Evolutionary conservation across 371 early-diverging fungal genomes (phyloP).

Genomic region (Apophysomyces sp.): DNA sequence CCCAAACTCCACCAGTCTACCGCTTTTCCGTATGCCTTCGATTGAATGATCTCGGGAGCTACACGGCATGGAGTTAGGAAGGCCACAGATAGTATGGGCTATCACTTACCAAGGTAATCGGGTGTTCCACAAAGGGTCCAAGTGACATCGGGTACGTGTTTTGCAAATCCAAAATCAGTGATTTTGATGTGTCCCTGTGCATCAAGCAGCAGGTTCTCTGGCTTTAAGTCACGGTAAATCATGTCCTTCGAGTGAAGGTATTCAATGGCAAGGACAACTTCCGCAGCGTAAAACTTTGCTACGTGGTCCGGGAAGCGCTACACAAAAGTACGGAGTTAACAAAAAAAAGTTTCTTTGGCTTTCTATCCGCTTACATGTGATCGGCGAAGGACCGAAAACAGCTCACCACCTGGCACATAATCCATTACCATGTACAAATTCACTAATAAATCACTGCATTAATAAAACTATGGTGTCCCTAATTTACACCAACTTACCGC

Average conservation of each 20-base stretch:
- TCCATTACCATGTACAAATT: conserved; percentile 97
- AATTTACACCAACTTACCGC: conserved; percentile 10
- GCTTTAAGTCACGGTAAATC: conserved; percentile 93
- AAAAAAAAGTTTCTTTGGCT: conserved; percentile 5
- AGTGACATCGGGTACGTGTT: conserved; percentile 87
- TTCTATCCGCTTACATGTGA: conserved; percentile 47
- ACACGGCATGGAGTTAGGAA: conserved; percentile 56
- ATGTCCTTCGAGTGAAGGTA: conserved; percentile 88
- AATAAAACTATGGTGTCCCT: neutral
- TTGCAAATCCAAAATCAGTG: conserved; percentile 99
- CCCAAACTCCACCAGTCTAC: conserved; percentile 98
- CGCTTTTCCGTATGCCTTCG: conserved; percentile 91
- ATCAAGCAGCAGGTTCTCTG: conserved; percentile 88
- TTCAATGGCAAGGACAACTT: conserved; percentile 75
- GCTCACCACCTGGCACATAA: conserved; percentile 93
- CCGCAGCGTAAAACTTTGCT: conserved; percentile 81
- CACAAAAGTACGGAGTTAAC: conserved; percentile 2
- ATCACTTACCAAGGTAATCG: conserved; percentile 77
- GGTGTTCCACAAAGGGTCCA: conserved; percentile 99
- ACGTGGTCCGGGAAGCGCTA: conserved; percentile 87
- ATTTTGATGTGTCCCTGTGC: conserved; percentile 94
- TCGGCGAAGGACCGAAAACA: conserved; percentile 82
- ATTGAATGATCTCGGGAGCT: conserved; percentile 96
- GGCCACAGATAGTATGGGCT: neutral
- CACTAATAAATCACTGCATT: neutral